A percentile compares a stretch with the other conserved stretches of the same genome.
These are phyloP conservation scores for Sarocladium brachiariae DNA, from an alignment of 2,329 filamentous ascomycete species.

Conservation along the genomic window DNA sequence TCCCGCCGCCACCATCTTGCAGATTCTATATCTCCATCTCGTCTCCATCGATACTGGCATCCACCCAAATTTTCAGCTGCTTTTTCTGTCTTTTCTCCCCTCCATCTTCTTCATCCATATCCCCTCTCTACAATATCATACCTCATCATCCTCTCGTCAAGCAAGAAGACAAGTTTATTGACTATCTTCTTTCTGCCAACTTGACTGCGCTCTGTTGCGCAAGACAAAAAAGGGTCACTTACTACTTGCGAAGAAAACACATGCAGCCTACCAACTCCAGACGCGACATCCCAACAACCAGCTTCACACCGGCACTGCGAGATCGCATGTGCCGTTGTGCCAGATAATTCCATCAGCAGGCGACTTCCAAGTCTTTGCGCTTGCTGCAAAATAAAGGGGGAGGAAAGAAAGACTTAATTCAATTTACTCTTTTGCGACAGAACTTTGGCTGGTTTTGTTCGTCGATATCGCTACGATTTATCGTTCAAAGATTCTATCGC, in stretches of 20 bases:
- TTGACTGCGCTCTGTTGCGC: too few species aligned
- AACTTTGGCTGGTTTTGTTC: too few species aligned
- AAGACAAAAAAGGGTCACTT: too few species aligned
- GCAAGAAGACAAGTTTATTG: too few species aligned
- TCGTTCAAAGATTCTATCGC: too few species aligned
- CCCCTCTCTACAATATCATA: neutral
- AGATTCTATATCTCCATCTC: too few species aligned
- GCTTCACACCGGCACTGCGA: constrained; percentile 11
- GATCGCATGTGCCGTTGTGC: constrained; percentile 38
- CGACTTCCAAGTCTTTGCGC: constrained; percentile 63
- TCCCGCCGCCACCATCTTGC: too few species aligned
- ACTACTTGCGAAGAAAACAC: too few species aligned
- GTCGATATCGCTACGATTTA: too few species aligned
- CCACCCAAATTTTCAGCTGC: constrained; percentile 8
- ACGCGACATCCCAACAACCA: neutral
- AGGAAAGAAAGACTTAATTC: constrained; percentile 49
- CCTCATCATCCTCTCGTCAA: too few species aligned
- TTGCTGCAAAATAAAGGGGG: constrained; percentile 42
- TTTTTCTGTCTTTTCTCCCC: neutral
- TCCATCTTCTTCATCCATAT: neutral
- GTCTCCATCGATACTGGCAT: neutral
- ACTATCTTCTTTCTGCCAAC: too few species aligned
- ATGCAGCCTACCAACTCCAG: neutral
- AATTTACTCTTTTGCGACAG: too few species aligned
- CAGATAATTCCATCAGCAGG: constrained; percentile 42